phyloP scores from a whole-genome alignment of 352 stramenopile species.

The Aphanomyces invadans region DNA sequence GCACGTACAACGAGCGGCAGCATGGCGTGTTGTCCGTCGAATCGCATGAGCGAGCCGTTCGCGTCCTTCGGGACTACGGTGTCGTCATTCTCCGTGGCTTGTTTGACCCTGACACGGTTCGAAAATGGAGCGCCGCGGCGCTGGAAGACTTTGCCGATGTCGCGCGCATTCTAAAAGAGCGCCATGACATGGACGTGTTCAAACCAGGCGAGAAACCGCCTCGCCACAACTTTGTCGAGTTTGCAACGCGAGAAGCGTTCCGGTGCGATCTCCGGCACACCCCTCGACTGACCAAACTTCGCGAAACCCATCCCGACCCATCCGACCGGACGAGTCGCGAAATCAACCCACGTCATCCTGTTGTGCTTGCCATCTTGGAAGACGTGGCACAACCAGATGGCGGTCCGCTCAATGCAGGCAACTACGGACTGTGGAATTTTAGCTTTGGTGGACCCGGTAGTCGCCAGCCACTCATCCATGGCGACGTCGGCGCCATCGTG shows the following conservation, averaged over 20 bases:
- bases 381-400: conserved; percentile 17
- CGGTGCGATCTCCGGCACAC: conserved; percentile 18
- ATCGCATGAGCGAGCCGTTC: neutral
- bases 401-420: conserved; percentile 1
- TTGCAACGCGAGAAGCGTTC: conserved; percentile 17
- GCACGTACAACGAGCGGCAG: neutral
- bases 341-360: conserved; percentile 19
- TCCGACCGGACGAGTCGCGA: neutral
- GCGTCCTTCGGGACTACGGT: conserved; percentile 1
- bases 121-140: neutral
- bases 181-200: conserved; percentile 23
- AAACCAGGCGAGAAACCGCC: conserved; percentile 22
- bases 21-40: conserved; percentile 11
- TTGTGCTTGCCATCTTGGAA: conserved; percentile 10
- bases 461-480: conserved; percentile 8
- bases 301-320: neutral
- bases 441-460: conserved; percentile 6
- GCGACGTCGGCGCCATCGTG: conserved; percentile 10
- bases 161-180: neutral
- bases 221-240: conserved; percentile 20
- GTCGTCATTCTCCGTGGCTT: conserved; percentile 16
- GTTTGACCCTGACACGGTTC: conserved; percentile 11
- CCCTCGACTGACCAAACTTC: conserved; percentile 1
- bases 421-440: conserved; percentile 22
- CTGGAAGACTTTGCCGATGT: conserved; percentile 8